Base-by-base conservation (phyloP, 1,284 basidiomycete genomes). In the Moesziomyces parantarcticus region DNA sequence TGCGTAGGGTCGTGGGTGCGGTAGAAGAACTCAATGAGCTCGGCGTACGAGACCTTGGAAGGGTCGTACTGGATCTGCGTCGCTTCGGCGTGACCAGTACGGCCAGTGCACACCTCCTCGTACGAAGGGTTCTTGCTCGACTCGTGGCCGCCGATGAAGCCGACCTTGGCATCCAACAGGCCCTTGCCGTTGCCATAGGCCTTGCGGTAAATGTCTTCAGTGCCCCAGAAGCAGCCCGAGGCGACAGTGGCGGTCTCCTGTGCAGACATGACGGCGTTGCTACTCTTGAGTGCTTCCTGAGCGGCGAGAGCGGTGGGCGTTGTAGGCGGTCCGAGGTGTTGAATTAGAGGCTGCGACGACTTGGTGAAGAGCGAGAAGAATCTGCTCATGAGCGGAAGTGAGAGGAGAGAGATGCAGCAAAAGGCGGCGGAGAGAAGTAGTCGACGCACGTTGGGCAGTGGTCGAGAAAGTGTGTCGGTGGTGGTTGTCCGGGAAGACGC, bases 1-100 rank as follows among this genome's bases (percentile, higher is more conserved):
- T 82, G 92, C 23, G 94, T 97, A 2, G 96, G 93, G 79, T 98
- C 94, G 83, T 99, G 96, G 0, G 92, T 95, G 47, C 95, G 89
- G 66, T 84, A 81, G 66, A 77, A 78, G 60, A 80, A 80, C 63
- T 84, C 90, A 46, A 94, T 91, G 47, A 97, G 88, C 82, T 94
- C 90, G 21, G 86, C 92, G 75, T 95, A 97, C 23, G 87, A 87
- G 18, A 96, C 89, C 40, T 91, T 85, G 34, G 85, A 42, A 0
- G 91, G 92, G 84, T 95, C 92, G 78, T 94, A 99, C 78, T 91
- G 89, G 70, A 98, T 89, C 81, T 89, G 89, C 58, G 94, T 85
- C 1, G 93, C 91, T 85, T 99, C 96, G 4, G 96, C 96, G 83
- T 97, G 94, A 42, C 91, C 89, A 1, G 96, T 97, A 18, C 85